Evolutionary conservation across 441 rosid genomes (phyloP).

Genomic region (Populus hybrid): DNA sequence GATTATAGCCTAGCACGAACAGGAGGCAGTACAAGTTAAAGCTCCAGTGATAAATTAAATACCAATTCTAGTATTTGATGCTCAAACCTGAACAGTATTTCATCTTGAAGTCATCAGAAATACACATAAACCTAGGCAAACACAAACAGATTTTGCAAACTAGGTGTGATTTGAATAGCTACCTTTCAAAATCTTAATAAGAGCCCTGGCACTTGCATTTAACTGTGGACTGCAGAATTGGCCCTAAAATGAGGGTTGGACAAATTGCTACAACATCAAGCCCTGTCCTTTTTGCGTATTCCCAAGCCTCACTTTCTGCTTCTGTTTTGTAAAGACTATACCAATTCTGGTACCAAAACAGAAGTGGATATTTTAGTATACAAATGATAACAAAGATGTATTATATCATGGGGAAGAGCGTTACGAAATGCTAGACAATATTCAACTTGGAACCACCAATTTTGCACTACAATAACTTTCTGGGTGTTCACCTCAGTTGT

Average conservation of each 20-base stretch:
- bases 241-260: constrained; percentile 43
- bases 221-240: neutral
- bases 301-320: constrained; percentile 76
- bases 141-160: too few species aligned
- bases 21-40: too few species aligned
- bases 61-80: too few species aligned
- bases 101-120: too few species aligned
- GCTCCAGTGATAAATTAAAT: too few species aligned
- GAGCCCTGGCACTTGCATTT: neutral
- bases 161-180: too few species aligned
- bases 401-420: neutral
- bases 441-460: neutral
- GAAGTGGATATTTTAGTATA: neutral
- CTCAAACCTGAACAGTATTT: too few species aligned
- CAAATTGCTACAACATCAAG: constrained; percentile 57
- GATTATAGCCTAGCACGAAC: neutral
- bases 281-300: constrained; percentile 48
- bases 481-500: constrained; percentile 38
- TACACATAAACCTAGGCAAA: too few species aligned
- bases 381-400: too few species aligned
- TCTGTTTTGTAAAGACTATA: constrained; percentile 42
- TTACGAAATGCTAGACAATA: neutral
- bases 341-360: neutral
- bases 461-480: neutral
- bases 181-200: neutral